Base-by-base conservation (phyloP, 495 filamentous ascomycete genomes). In the Astrocystis sublimbata region DNA sequence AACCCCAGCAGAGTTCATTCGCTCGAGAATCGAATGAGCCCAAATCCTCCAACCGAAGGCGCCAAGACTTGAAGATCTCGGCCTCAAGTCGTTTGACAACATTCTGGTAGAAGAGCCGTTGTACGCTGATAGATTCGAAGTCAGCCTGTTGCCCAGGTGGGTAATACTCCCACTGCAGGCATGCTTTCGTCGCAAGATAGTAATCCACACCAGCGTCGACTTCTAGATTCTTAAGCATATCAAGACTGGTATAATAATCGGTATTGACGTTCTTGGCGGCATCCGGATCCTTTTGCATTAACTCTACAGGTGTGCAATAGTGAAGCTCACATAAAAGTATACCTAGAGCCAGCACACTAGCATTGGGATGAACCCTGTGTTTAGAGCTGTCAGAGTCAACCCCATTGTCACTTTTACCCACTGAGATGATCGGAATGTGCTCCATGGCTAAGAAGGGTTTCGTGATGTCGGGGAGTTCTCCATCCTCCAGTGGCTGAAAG, bases 271-370 rank as follows among this genome's bases (percentile, higher is more conserved):
- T 73, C 30, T 67, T 66, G 42, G 58, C 43, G 26, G 46, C 53
- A 33, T 63, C 0, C 46, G 61, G 6, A 57, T 70, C 67, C 35
- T 69, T 70, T 67, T 38, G 41, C 65, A 62, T 60, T 53, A 52
- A 47, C 67, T 72, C 69, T 52, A 73, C 70, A 46, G 71, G 65
- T 65, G 64, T 73, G 57, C 67, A 72, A 60, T 73, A 70, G 58
- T 73, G 71, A 66, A 73, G 71, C 67, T 73, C 71, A 58, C 71
- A 73, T 63, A 73, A 62, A 31, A 73, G 71, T 60, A 73, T 72
- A n/a, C 71, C 71, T 36, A 73, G 70, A 23, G 65, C 65, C 60
- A 73, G 49, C 35, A 73, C 71, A 66, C 69, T 73, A 41, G 62
- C 64, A 61, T 73, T 71, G 24, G 71, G 71, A 68, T 73, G 71